Evolutionary conservation across 805 yeast genomes (phyloP), one percentile per base, ranked within the genome.

Genomic region (Pichia kluyveri): DNA sequence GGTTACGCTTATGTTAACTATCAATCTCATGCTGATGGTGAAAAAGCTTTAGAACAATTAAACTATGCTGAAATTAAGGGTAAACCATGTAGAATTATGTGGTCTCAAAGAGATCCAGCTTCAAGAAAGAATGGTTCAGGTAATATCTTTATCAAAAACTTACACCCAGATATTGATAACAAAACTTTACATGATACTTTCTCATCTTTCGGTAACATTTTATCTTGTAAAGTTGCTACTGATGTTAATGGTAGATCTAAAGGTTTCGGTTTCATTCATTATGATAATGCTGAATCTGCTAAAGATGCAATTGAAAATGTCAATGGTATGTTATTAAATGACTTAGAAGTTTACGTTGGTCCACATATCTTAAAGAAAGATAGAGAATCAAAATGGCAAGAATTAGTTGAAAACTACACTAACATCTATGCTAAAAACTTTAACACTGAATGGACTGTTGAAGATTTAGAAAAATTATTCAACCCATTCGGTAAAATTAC

Each of bases 61-160:
- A 93, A 91, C 87, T 93, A 93, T 77, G 72, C 89, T 51, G 81
- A 81, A 63, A 82, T 93, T 73, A 90, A 90, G 71, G 97, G 96
- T 65, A 87, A 84, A 65, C 89, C 96, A 63, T 89, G 97, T 75
- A 88, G 99, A 73, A 91, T 93, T 76, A 93, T 93, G 98, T 89
- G 98, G 97, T 89, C 97, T 59, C 98, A 93, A 77, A 88, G 98
- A 75, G 98, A 93, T 69, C 98, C 99, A 56, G 79, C 96, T 54
- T 70, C 82, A 63, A 86, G 99, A 79, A 87, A 83, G 78, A 83
- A 83, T 66, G 97, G 97, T 69, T 84, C 87, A 56, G 97, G 96
- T 65, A 93, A 93, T 80, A 83, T 93, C 58, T 93, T 85, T 81
- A 91, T 93, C 76, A 93, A 93, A 83, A 93, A 93, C 81, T 82